phyloP scores from a whole-genome alignment of 805 yeast species.

The Scheffersomyces stipitis region DNA sequence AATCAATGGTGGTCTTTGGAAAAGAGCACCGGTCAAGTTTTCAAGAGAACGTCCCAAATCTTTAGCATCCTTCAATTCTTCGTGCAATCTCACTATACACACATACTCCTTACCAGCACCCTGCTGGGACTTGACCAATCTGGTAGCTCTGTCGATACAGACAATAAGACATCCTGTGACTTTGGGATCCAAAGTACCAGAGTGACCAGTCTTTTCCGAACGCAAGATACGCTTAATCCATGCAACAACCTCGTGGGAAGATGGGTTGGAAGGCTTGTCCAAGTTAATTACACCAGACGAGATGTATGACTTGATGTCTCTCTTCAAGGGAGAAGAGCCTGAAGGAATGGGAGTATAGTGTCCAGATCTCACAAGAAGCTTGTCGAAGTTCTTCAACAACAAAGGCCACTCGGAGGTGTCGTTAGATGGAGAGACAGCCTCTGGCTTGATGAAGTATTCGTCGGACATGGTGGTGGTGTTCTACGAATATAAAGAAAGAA shows the following conservation, averaged over 20 bases:
- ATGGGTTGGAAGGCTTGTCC: slow-evolving; percentile 97
- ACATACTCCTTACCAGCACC: slow-evolving; percentile 99
- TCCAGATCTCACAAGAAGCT: slow-evolving; percentile 89
- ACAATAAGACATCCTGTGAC: slow-evolving; percentile 99
- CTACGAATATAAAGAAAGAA: slow-evolving; percentile 1
- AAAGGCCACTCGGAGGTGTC: slow-evolving; percentile 97
- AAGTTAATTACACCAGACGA: slow-evolving; percentile 95
- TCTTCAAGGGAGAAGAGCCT: slow-evolving; percentile 90
- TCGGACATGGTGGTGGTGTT: slow-evolving; percentile 59
- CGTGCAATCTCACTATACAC: slow-evolving; percentile 94
- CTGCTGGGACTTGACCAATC: slow-evolving; percentile 97
- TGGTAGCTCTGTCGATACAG: slow-evolving; percentile 96
- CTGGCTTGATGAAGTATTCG: slow-evolving; percentile 86
- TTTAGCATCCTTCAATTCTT: slow-evolving; percentile 85
- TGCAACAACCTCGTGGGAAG: slow-evolving; percentile 98
- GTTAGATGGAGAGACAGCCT: slow-evolving; percentile 68
- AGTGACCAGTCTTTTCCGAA: slow-evolving; percentile 97
- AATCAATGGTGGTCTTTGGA: slow-evolving; percentile 98
- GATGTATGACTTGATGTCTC: slow-evolving; percentile 87
- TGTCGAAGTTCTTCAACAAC: slow-evolving; percentile 89
- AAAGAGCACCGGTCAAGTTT: slow-evolving; percentile 95
- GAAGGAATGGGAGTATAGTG: slow-evolving; percentile 97
- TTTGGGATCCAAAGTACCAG: slow-evolving; percentile 98
- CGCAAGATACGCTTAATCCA: slow-evolving; percentile 97
- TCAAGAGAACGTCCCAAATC: slow-evolving; percentile 86